Percentiles rank a stretch among this genome's conserved stretches.
phyloP scores from a whole-genome alignment of 2,329 filamentous ascomycete genomes.

The Aspergillus fructus region DNA sequence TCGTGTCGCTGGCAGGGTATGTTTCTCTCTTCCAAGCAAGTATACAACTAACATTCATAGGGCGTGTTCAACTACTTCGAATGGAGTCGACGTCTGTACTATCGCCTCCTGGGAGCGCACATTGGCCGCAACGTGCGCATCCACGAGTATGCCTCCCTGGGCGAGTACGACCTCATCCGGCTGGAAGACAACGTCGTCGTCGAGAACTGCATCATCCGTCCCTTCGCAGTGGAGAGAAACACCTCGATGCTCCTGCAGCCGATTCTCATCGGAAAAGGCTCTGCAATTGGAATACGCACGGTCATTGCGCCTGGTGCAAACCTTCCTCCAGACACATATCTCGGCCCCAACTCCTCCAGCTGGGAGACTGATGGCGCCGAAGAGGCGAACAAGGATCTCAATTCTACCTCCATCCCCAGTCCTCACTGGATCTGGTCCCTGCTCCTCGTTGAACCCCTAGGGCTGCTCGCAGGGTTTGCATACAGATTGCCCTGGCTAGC shows the following conservation, averaged over 20 bases:
- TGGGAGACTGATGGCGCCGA: slow-evolving; percentile 43
- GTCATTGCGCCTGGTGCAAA: slow-evolving; percentile 53
- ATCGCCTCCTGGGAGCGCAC: slow-evolving; percentile 53
- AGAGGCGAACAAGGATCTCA: neutral
- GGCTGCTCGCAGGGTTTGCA: neutral
- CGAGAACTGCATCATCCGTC: slow-evolving; percentile 50
- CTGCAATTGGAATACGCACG: slow-evolving; percentile 50
- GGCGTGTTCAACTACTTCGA: slow-evolving; percentile 21
- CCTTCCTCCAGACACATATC: slow-evolving; percentile 51
- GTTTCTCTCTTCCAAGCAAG: neutral
- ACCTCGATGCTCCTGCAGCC: slow-evolving; percentile 57
- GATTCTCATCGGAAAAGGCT: slow-evolving; percentile 51
- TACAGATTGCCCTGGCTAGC: slow-evolving; percentile 3
- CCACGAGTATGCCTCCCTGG: slow-evolving; percentile 42
- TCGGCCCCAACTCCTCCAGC: slow-evolving; percentile 58
- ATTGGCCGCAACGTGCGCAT: slow-evolving; percentile 55
- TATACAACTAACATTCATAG: neutral
- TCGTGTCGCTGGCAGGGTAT: slow-evolving; percentile 46
- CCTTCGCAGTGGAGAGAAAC: slow-evolving; percentile 58
- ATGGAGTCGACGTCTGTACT: slow-evolving; percentile 46
- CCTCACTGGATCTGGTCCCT: slow-evolving; percentile 4
- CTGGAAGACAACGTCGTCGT: slow-evolving; percentile 53
- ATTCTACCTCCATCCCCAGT: neutral
- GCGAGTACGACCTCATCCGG: slow-evolving; percentile 59
- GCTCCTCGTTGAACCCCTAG: neutral